Conservation (phyloP, 805 yeast species). For the Ogataea parapolymorpha region DNA sequence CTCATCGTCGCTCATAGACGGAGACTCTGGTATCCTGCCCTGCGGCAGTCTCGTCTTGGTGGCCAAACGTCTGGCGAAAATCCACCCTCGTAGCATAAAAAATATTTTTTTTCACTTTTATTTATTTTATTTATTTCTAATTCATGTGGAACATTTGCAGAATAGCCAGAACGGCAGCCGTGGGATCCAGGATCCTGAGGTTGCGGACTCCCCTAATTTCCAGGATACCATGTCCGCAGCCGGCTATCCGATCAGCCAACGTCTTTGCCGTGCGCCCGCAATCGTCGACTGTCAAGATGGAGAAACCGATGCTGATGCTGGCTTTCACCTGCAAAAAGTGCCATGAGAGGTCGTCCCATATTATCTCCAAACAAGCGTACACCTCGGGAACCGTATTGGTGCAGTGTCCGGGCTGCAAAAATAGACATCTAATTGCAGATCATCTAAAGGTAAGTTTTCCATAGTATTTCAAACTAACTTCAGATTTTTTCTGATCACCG, state of each 20-base stretch:
- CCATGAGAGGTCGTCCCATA: conserved; percentile 76
- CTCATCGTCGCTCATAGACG: conserved; percentile 5
- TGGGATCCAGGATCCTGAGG: neutral
- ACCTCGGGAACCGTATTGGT: conserved; percentile 80
- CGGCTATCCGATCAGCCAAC: too few relatives aligned
- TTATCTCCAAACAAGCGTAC: conserved; percentile 91
- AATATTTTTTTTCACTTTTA: neutral
- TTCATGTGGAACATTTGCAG: neutral
- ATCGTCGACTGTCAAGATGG: conserved; percentile 44
- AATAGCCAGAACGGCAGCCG: neutral
- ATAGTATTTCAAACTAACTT: conserved; percentile 8
- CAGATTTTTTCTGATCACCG: conserved; percentile 75
- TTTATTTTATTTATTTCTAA: neutral
- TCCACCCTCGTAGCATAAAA: conserved; percentile 4
- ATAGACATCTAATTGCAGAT: conserved; percentile 89
- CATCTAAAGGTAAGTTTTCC: conserved; percentile 51
- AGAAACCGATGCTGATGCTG: conserved; percentile 76
- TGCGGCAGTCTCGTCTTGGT: neutral
- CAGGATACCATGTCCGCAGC: too few relatives aligned
- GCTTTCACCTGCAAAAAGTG: conserved; percentile 94
- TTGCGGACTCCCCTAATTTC: too few relatives aligned
- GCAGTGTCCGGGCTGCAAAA: conserved; percentile 88
- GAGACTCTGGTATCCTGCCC: neutral
- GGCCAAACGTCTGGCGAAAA: conserved; percentile 3
- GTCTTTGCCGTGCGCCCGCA: neutral